phyloP scores from a whole-genome alignment of 2,329 filamentous ascomycete species.

The Nemania bipapillata region DNA sequence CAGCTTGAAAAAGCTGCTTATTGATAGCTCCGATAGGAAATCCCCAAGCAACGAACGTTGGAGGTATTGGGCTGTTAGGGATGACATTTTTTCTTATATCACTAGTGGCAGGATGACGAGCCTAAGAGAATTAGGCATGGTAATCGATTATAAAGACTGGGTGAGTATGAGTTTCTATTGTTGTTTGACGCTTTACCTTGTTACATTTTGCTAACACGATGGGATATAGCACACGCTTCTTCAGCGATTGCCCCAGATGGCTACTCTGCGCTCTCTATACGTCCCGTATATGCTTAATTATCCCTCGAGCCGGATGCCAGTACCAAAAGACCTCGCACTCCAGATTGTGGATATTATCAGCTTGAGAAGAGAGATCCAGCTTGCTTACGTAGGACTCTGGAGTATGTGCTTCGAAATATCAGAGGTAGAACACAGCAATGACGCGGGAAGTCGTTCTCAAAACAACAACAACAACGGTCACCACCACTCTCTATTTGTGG shows the following conservation, averaged over 20 bases:
- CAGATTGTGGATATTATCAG: constrained; percentile 83
- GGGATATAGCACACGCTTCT: constrained; percentile 76
- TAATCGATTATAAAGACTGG: constrained; percentile 81
- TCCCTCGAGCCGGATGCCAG: background rate
- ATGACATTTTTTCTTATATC: constrained; percentile 76
- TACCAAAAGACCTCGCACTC: constrained; percentile 74
- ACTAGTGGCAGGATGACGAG: constrained; percentile 79
- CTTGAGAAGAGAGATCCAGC: constrained; percentile 76
- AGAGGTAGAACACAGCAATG: constrained; percentile 61
- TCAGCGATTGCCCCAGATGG: constrained; percentile 75
- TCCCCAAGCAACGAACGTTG: constrained; percentile 59
- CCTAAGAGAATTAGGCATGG: constrained; percentile 76
- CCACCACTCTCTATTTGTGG: constrained; percentile 38
- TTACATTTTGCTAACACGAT: constrained; percentile 18
- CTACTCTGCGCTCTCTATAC: constrained; percentile 76
- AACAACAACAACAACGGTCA: constrained; percentile 34
- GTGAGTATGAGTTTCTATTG: constrained; percentile 60
- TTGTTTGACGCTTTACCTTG: background rate
- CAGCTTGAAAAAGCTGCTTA: constrained; percentile 77
- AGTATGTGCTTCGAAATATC: constrained; percentile 84
- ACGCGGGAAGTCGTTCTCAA: constrained; percentile 44
- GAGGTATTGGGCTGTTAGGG: constrained; percentile 76
- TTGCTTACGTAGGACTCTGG: constrained; percentile 81
- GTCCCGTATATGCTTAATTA: constrained; percentile 70
- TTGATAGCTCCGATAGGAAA: constrained; percentile 73